Conservation (phyloP, 2,329 filamentous ascomycete genomes). For the Dendrostoma leiphaemia region DNA sequence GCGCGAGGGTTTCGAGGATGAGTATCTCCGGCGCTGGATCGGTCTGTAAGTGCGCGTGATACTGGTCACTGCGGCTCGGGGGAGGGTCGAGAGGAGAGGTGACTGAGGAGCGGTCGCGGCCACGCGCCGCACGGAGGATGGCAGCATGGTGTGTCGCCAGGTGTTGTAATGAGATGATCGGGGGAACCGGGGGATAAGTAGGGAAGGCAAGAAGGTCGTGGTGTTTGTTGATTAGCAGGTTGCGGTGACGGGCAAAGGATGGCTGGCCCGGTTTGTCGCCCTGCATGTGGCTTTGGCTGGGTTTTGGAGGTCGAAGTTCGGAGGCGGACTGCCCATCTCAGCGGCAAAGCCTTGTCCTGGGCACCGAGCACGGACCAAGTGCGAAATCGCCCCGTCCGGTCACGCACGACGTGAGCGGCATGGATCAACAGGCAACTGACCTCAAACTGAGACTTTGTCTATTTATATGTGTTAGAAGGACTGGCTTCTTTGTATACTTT, state of each 20-base stretch:
- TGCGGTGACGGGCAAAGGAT: constrained; percentile 8
- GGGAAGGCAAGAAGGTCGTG: background rate
- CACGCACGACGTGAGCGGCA: too few species aligned
- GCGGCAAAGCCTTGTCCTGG: constrained; percentile 18
- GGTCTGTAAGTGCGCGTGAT: constrained; percentile 35
- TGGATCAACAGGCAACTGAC: too few species aligned
- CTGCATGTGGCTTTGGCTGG: constrained; percentile 4
- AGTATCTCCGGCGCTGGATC: constrained; percentile 53
- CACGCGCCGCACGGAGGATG: constrained; percentile 55
- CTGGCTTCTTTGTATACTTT: too few species aligned
- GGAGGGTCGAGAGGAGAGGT: constrained; percentile 39
- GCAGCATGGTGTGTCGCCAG: constrained; percentile 43
- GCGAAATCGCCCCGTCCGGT: background rate
- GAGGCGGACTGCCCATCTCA: constrained; percentile 13
- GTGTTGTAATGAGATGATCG: background rate
- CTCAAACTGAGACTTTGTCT: too few species aligned
- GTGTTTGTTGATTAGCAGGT: background rate
- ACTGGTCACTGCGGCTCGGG: constrained; percentile 35
- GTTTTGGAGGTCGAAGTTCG: constrained; percentile 12
- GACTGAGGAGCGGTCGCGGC: constrained; percentile 46
- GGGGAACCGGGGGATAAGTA: background rate
- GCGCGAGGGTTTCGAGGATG: constrained; percentile 62
- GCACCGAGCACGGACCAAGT: background rate
- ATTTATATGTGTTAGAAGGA: too few species aligned
- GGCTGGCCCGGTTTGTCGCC: constrained; percentile 9